Conservation (phyloP, 2,329 filamentous ascomycete species). For the Fusarium coffeatum region DNA sequence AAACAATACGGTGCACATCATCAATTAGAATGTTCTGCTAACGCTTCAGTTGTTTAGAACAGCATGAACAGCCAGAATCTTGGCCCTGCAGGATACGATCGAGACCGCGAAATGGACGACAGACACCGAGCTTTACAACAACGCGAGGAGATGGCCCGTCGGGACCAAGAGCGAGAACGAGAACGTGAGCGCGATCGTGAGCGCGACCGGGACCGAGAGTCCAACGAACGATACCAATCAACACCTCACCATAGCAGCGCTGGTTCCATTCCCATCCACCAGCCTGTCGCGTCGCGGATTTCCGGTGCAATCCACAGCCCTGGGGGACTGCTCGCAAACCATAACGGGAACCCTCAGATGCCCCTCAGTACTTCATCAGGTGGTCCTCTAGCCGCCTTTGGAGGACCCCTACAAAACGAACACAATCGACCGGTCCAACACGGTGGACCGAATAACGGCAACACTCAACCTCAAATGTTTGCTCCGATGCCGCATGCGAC, state of each 20-base stretch:
- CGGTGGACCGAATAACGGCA: slow-evolving; percentile 60
- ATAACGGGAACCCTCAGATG: slow-evolving; percentile 69
- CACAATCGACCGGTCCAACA: slow-evolving; percentile 64
- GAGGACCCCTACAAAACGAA: slow-evolving; percentile 66
- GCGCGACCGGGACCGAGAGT: slow-evolving; percentile 69
- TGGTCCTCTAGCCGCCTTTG: slow-evolving; percentile 61
- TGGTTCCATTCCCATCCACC: slow-evolving; percentile 90
- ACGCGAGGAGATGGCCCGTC: slow-evolving; percentile 60
- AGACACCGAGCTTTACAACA: slow-evolving; percentile 60
- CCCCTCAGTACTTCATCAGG: slow-evolving; percentile 65
- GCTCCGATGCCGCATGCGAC: slow-evolving; percentile 64
- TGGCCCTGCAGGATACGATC: slow-evolving; percentile 58
- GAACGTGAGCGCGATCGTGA: slow-evolving; percentile 71
- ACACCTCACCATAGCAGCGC: slow-evolving; percentile 85
- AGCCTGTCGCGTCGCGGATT: slow-evolving; percentile 87
- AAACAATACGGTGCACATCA: background rate
- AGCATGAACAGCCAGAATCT: slow-evolving; percentile 62
- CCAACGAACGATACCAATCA: slow-evolving; percentile 74
- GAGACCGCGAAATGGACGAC: slow-evolving; percentile 62
- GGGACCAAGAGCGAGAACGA: slow-evolving; percentile 59
- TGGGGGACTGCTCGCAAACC: slow-evolving; percentile 84
- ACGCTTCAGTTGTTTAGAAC: slow-evolving; percentile 36
- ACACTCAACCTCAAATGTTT: slow-evolving; percentile 67
- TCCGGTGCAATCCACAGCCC: slow-evolving; percentile 89
- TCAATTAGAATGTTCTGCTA: slow-evolving; percentile 22